These are phyloP conservation scores for Camellia granthamiana DNA, from an alignment of 148 eudicot genomes.

Conservation along the genomic window DNA sequence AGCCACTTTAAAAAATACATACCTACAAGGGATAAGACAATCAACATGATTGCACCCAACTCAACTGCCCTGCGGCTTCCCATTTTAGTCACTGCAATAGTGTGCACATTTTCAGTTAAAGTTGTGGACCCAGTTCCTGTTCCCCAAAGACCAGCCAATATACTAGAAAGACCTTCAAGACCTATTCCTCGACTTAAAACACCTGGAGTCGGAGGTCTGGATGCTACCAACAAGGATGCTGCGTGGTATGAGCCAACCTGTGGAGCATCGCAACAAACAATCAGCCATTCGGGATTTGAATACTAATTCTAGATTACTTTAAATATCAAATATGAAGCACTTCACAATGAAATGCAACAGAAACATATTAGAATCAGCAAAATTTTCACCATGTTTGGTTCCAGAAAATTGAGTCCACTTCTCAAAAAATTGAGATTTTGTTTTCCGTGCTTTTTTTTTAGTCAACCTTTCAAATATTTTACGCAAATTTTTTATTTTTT, in stretches of 20 bases:
- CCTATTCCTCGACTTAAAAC: conserved; percentile 93
- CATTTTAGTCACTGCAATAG: conserved; percentile 97
- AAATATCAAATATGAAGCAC: not conserved
- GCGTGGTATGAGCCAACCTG: conserved; percentile 98
- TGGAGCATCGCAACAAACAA: conserved; percentile 7
- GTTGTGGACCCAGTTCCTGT: conserved; percentile 92
- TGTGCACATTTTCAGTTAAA: conserved; percentile 90
- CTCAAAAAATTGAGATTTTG: too few relatives aligned
- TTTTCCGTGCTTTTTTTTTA: too few relatives aligned
- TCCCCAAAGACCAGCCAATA: conserved; percentile 96
- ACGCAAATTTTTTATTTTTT: too few relatives aligned
- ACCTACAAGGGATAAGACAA: conserved; percentile 85
- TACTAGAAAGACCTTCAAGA: conserved; percentile 81
- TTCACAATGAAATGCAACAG: conserved; percentile 9
- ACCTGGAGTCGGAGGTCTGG: conserved; percentile 96
- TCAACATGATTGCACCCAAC: conserved; percentile 77
- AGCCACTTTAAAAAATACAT: conserved; percentile 9
- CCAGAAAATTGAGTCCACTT: too few relatives aligned
- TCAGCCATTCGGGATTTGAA: conserved; percentile 2
- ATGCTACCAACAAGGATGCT: conserved; percentile 83
- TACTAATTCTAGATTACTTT: not conserved
- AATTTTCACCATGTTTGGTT: too few relatives aligned
- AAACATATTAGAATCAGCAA: not conserved
- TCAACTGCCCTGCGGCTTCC: conserved; percentile 96
- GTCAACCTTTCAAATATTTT: too few relatives aligned